Evolutionary conservation across 495 filamentous ascomycete genomes (phyloP).

Genomic region (Amniculicola lignicola): DNA sequence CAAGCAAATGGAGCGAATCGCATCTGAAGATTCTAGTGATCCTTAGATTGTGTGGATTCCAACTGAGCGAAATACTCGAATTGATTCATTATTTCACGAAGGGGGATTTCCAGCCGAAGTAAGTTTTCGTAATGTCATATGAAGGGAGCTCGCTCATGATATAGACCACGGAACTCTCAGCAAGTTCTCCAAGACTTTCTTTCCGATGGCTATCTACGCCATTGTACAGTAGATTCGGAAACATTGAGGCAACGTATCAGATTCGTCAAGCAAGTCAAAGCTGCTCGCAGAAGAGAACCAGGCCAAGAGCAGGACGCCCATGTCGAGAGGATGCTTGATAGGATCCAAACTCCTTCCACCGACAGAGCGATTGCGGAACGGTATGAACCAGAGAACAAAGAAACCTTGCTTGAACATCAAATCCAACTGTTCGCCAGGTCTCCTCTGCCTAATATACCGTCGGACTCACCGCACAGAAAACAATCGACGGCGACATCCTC

Average conservation of each 20-base stretch:
- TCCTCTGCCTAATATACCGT: too few species aligned
- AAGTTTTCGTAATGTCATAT: not conserved
- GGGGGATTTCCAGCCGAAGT: not conserved
- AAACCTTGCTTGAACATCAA: too few species aligned
- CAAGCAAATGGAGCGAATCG: not conserved
- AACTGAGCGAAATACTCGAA: not conserved
- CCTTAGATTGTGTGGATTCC: not conserved
- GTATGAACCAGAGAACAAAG: too few species aligned
- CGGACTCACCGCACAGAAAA: too few species aligned
- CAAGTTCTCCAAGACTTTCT: not conserved
- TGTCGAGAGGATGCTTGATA: not conserved
- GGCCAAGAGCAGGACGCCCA: not conserved
- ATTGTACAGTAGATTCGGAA: not conserved
- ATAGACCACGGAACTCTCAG: not conserved
- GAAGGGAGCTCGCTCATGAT: not conserved
- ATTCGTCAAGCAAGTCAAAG: not conserved
- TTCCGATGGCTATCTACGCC: not conserved
- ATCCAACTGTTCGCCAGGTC: too few species aligned
- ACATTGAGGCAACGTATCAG: not conserved
- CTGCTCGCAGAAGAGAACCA: not conserved
- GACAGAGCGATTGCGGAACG: too few species aligned
- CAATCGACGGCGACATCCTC: too few species aligned
- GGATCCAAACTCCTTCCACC: not conserved
- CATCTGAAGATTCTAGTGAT: not conserved
- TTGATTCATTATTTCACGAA: not conserved